These are phyloP conservation scores for Lactarius hatsudake DNA, from an alignment of 768 basidiomycete species.

Conservation along the genomic window DNA sequence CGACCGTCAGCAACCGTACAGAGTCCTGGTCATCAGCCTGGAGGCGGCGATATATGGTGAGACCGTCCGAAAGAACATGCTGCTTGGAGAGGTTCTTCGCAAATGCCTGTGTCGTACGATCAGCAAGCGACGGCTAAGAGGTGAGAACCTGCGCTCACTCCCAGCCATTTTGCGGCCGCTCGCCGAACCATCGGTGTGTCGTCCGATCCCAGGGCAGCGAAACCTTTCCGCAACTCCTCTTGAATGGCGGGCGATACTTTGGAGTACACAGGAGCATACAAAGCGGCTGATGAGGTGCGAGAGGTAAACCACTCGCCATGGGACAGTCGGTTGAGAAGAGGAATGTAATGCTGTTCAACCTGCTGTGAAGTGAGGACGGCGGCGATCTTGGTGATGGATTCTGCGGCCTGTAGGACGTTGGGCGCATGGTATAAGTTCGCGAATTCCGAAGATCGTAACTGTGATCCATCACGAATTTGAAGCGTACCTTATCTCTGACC, in stretches of 20 bases:
- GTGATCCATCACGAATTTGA: neutral
- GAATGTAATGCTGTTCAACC: constrained; percentile 88
- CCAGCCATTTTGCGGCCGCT: constrained; percentile 94
- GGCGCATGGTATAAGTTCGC: constrained; percentile 16
- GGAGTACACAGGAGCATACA: constrained; percentile 87
- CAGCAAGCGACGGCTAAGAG: constrained; percentile 6
- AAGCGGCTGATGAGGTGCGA: constrained; percentile 89
- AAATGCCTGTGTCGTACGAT: constrained; percentile 53
- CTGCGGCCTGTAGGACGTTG: constrained; percentile 66
- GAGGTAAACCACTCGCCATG: constrained; percentile 99
- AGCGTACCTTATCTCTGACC: constrained; percentile 89
- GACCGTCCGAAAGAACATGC: constrained; percentile 80
- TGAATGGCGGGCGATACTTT: constrained; percentile 70
- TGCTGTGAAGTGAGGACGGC: constrained; percentile 71
- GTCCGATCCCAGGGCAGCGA: constrained; percentile 77
- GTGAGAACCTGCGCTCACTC: constrained; percentile 53
- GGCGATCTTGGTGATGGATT: constrained; percentile 91
- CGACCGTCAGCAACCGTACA: constrained; percentile 90
- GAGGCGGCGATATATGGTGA: constrained; percentile 91
- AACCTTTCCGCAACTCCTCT: constrained; percentile 87
- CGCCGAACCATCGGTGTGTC: constrained; percentile 99
- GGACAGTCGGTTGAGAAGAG: constrained; percentile 83
- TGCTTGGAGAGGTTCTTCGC: constrained; percentile 75
- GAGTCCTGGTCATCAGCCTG: constrained; percentile 98
- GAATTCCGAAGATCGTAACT: neutral